Conservation (phyloP, 495 filamentous ascomycete species). For the Tuber microsphaerosporum region DNA sequence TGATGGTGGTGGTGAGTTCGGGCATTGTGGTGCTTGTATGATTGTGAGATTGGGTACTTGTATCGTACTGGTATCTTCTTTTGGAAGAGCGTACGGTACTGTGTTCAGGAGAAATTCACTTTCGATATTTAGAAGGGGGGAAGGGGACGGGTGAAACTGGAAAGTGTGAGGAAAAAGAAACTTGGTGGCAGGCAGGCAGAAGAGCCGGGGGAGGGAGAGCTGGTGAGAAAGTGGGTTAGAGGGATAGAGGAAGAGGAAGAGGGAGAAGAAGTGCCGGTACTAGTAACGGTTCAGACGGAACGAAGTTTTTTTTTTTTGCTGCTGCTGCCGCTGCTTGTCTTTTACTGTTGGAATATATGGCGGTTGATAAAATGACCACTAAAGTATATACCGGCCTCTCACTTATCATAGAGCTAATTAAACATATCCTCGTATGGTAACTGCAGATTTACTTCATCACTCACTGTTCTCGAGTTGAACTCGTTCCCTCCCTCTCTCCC, state of each 20-base stretch:
- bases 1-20: background rate
- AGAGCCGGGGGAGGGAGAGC: constrained; percentile 12
- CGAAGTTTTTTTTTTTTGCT: background rate
- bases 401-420: background rate
- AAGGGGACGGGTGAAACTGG: background rate
- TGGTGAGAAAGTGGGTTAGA: background rate
- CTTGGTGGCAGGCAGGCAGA: constrained; percentile 26
- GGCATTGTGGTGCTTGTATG: background rate
- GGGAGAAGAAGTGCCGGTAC: no score
- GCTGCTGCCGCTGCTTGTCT: background rate
- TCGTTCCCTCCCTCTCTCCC: background rate
- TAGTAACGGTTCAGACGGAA: no score
- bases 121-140: background rate
- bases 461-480: background rate
- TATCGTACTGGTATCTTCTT: no score
- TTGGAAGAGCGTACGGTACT: background rate
- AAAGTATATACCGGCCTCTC: background rate
- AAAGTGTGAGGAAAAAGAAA: constrained; percentile 13
- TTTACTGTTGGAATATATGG: background rate
- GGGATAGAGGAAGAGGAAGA: background rate
- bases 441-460: background rate
- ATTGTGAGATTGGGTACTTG: background rate
- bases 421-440: background rate
- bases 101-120: background rate
- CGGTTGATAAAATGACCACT: background rate